Base-by-base conservation (phyloP, 2,329 filamentous ascomycete species). In the Coleophoma crateriformis region DNA sequence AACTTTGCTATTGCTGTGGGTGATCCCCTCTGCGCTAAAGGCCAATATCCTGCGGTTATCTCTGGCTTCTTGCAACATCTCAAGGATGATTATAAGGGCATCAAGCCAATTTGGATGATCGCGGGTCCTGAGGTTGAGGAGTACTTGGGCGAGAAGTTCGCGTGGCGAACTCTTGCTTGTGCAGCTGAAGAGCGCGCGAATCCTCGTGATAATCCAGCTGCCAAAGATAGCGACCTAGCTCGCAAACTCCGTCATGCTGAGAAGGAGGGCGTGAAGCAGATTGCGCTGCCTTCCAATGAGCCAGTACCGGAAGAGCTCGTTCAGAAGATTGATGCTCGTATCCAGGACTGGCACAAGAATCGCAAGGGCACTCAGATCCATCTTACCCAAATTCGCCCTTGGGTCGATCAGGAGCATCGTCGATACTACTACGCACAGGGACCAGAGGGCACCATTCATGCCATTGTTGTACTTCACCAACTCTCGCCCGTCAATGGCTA, bases 321-420 rank as follows among this genome's bases (percentile, higher is more conserved):
- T 54, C 67, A 76, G 46, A 85, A 86, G 58, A 79, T 87, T 50
- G 84, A 96, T 64, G 75, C 78, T 52, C 81, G 86, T 34, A 85
- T 96, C 48, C 70, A 82, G 52, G 85, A 89, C 51, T 96, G 91
- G 91, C 82, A 91, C 61, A 72, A 77, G 47, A 80, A 79, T 64
- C 87, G 91, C 60, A 91, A 90, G 71, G 90, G 90, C 57, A 83
- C 80, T 54, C 91, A 96, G 68, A 87, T 96, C 32, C 91, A 96
- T 67, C 74, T 96, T 47, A 96, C 91, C 3, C 87, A 95, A 64
- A 88, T 96, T 33, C 83, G 84, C 27, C 90, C 91, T 1, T 96
- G 91, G 90, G 77, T 91, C 54, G 90, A 96, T 58, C 75, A 80
- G 62, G 81, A 81, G 54, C 90, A 96, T 65, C 83, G 91, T 14